phyloP scores from a whole-genome alignment of 768 basidiomycete species.

The Asterophora lycoperdoides region DNA sequence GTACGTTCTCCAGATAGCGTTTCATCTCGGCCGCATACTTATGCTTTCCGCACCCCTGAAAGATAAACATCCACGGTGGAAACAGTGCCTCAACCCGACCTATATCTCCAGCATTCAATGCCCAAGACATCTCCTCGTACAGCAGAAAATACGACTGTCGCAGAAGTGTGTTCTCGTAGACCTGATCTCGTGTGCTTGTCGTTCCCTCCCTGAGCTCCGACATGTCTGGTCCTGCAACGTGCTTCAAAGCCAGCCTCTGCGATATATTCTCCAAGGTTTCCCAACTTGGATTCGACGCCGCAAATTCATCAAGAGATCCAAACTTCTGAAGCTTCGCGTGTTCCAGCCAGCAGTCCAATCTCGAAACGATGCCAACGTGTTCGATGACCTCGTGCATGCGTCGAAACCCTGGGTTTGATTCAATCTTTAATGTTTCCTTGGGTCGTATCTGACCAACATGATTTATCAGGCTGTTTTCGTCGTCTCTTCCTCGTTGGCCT shows the following conservation, averaged over 20 bases:
- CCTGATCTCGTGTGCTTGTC: conserved; percentile 21
- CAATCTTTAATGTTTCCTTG: conserved; percentile 29
- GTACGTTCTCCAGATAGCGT: conserved; percentile 11
- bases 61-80: conserved; percentile 14
- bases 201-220: not conserved
- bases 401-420: conserved; percentile 30
- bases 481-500: not conserved
- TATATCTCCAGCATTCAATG: conserved; percentile 17
- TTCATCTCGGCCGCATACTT: conserved; percentile 15
- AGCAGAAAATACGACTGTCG: conserved; percentile 31
- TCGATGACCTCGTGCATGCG: conserved; percentile 32
- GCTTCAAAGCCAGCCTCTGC: not conserved
- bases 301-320: conserved; percentile 24
- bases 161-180: conserved; percentile 30
- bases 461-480: not conserved
- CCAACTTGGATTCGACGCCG: conserved; percentile 24
- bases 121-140: conserved; percentile 35
- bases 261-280: not conserved
- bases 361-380: conserved; percentile 22
- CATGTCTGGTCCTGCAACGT: conserved; percentile 14
- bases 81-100: conserved; percentile 6
- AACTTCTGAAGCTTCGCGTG: conserved; percentile 8
- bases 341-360: conserved; percentile 28
- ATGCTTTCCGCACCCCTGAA: conserved; percentile 14
- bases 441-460: conserved; percentile 19